Conservation (phyloP, 2,329 filamentous ascomycete species). For the Ophiostoma sp. region DNA sequence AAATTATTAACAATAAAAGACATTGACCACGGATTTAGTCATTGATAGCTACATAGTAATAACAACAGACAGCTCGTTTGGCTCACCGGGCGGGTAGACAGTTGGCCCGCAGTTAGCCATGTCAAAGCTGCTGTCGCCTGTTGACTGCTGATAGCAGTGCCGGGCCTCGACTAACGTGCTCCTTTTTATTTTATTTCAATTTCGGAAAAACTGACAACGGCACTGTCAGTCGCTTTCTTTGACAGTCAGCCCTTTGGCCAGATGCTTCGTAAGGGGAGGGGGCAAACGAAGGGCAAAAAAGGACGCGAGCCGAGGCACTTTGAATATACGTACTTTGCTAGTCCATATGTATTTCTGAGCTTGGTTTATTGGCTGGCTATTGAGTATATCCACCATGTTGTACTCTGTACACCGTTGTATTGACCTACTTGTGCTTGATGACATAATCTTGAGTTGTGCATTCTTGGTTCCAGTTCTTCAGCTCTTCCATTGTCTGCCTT, state of each 20-base stretch:
- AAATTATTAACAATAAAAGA: not conserved
- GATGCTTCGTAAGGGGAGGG: not conserved
- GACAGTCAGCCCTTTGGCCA: conserved; percentile 12
- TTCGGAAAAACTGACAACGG: not conserved
- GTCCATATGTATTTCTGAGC: no score
- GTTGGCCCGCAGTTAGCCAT: conserved; percentile 12
- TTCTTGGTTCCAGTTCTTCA: not conserved
- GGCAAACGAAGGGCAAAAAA: not conserved
- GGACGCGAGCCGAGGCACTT: not conserved
- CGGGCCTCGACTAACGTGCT: no score
- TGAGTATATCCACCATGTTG: not conserved
- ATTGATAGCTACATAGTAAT: not conserved
- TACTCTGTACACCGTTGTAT: no score
- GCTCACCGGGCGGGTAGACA: conserved; percentile 17
- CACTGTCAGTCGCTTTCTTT: conserved; percentile 3
- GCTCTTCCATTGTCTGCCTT: not conserved
- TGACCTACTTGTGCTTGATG: not conserved
- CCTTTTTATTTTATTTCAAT: not conserved
- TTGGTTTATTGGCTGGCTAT: not conserved
- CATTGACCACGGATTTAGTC: not conserved
- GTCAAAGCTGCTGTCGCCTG: not conserved
- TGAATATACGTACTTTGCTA: not conserved
- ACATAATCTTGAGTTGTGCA: not conserved
- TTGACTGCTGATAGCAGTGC: not conserved
- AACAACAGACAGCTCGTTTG: not conserved